Conservation (phyloP, 306 rosid species). For the Begonia fuchsioides region DNA sequence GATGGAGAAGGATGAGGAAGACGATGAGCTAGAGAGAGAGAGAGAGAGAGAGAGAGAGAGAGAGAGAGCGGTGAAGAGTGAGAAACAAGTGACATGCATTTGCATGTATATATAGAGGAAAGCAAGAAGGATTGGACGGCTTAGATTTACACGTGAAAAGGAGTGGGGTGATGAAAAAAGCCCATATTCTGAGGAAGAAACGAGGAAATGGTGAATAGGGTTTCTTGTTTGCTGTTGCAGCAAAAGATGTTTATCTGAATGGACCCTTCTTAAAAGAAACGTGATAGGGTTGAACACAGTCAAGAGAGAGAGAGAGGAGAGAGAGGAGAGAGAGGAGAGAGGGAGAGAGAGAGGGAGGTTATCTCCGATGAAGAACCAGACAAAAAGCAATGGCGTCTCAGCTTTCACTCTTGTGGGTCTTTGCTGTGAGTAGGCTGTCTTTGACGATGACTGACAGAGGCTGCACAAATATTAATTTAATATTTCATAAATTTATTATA, state of each 20-base stretch:
- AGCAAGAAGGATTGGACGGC: not conserved
- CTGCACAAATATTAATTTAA: too few relatives aligned
- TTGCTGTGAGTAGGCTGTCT: too few relatives aligned
- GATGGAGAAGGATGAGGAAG: not conserved
- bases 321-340: not conserved
- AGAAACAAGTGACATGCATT: not conserved
- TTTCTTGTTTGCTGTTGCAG: not conserved
- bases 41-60: not conserved
- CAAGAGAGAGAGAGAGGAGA: slow-evolving; percentile 1
- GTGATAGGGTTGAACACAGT: not conserved
- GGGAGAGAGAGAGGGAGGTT: too few relatives aligned
- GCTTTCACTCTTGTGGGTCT: too few relatives aligned
- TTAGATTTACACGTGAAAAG: not conserved
- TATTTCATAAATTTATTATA: too few relatives aligned
- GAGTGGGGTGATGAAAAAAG: too few relatives aligned
- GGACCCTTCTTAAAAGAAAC: not conserved
- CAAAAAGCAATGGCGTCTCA: not conserved
- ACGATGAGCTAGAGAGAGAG: not conserved
- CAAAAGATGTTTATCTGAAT: not conserved
- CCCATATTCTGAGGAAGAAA: not conserved
- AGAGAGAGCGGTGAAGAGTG: not conserved
- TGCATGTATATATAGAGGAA: not conserved
- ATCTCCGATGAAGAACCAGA: not conserved
- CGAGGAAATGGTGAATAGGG: not conserved
- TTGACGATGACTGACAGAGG: too few relatives aligned